Evolutionary conservation across 1,284 basidiomycete genomes (phyloP).

Genomic region (Cryptococcus sp.): DNA sequence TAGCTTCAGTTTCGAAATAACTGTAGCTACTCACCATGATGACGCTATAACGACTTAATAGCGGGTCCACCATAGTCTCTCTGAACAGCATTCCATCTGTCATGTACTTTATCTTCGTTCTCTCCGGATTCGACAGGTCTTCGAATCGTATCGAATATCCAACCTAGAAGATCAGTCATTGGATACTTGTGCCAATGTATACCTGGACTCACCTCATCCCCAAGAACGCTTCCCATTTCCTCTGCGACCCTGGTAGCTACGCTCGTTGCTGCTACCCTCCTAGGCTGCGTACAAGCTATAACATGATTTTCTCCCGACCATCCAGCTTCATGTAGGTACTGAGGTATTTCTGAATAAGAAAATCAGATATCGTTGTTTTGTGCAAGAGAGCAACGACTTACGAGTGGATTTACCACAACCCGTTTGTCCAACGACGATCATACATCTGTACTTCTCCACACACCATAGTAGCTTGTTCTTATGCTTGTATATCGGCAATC

Average conservation of each 20-base stretch:
- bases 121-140: slow-evolving; percentile 73
- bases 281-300: slow-evolving; percentile 88
- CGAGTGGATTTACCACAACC: slow-evolving; percentile 97
- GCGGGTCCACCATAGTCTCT: slow-evolving; percentile 82
- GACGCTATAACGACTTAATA: slow-evolving; percentile 85
- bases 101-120: slow-evolving; percentile 91
- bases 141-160: slow-evolving; percentile 98
- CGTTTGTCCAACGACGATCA: slow-evolving; percentile 87
- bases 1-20: not conserved
- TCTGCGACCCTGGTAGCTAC: slow-evolving; percentile 84
- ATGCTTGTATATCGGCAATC: slow-evolving; percentile 83
- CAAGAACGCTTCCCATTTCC: slow-evolving; percentile 81
- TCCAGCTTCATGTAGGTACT: slow-evolving; percentile 84
- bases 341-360: slow-evolving; percentile 69
- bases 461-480: slow-evolving; percentile 77
- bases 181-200: not conserved
- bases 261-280: slow-evolving; percentile 90
- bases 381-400: slow-evolving; percentile 48
- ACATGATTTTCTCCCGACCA: slow-evolving; percentile 76
- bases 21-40: slow-evolving; percentile 69
- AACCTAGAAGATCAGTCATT: slow-evolving; percentile 54
- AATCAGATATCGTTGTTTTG: slow-evolving; percentile 6
- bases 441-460: slow-evolving; percentile 74
- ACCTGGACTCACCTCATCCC: slow-evolving; percentile 69
- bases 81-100: slow-evolving; percentile 98